phyloP scores from a whole-genome alignment of 2,329 filamentous ascomycete genomes.

The Fusarium sp. region DNA sequence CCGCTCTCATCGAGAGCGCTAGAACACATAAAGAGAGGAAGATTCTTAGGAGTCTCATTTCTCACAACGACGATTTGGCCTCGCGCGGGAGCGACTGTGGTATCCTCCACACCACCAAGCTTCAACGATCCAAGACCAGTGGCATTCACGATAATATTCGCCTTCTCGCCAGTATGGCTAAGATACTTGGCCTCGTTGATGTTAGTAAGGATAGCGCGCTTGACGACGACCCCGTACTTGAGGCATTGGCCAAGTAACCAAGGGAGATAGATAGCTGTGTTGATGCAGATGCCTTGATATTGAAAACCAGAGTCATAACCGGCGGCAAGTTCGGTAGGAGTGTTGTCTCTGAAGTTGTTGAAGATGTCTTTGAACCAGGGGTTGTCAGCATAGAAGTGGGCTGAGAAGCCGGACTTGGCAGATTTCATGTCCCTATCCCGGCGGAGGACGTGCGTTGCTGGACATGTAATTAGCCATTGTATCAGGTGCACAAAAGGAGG shows the following conservation, averaged over 20 bases:
- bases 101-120: constrained; percentile 85
- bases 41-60: constrained; percentile 68
- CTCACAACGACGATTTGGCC: constrained; percentile 87
- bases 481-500: rapidly evolving
- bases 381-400: constrained; percentile 58
- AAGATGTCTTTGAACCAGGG: constrained; percentile 81
- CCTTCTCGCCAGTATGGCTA: constrained; percentile 63
- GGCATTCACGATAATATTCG: constrained; percentile 83
- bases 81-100: constrained; percentile 76
- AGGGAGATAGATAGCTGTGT: constrained; percentile 85
- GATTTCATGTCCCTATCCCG: constrained; percentile 72
- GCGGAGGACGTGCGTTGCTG: constrained; percentile 62
- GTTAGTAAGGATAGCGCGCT: constrained; percentile 72
- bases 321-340: constrained; percentile 66
- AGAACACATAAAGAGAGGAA: constrained; percentile 74
- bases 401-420: constrained; percentile 12
- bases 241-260: constrained; percentile 87
- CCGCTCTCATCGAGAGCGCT: constrained; percentile 78
- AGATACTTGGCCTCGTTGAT: constrained; percentile 71
- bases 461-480: not conserved
- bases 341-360: constrained; percentile 74
- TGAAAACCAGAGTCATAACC: constrained; percentile 77
- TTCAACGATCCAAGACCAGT: constrained; percentile 80
- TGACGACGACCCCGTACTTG: constrained; percentile 75
- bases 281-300: constrained; percentile 91